phyloP scores from a whole-genome alignment of 164 flowering plant genomes.

The grape (Vitis vinifera) region ASM3070453v1 NC_081806.1:1680001-1680500 shows the following conservation, averaged over 20 bases:
- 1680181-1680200: constrained; percentile 37
- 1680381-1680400: too few relatives aligned
- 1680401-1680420: too few relatives aligned
- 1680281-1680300: constrained; percentile 45
- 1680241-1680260: constrained; percentile 54
- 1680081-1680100: constrained; percentile 55
- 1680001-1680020: constrained; percentile 89
- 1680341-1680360: too few relatives aligned
- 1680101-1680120: constrained; percentile 49
- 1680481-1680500: too few relatives aligned
- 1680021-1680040: constrained; percentile 90
- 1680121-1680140: constrained; percentile 65
- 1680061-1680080: constrained; percentile 97
- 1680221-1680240: constrained; percentile 41
- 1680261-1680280: constrained; percentile 77
- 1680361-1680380: too few relatives aligned
- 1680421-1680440: not conserved
- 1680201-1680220: too few relatives aligned
- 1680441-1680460: not conserved
- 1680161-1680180: constrained; percentile 47
- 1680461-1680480: not conserved
- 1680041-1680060: constrained; percentile 86
- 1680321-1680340: too few relatives aligned
- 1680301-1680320: too few relatives aligned
- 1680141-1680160: constrained; percentile 78